Percentiles rank a stretch among this genome's conserved stretches.
phyloP scores from a whole-genome alignment of 345 rosid genomes.

The Raphanus sativus region DNA sequence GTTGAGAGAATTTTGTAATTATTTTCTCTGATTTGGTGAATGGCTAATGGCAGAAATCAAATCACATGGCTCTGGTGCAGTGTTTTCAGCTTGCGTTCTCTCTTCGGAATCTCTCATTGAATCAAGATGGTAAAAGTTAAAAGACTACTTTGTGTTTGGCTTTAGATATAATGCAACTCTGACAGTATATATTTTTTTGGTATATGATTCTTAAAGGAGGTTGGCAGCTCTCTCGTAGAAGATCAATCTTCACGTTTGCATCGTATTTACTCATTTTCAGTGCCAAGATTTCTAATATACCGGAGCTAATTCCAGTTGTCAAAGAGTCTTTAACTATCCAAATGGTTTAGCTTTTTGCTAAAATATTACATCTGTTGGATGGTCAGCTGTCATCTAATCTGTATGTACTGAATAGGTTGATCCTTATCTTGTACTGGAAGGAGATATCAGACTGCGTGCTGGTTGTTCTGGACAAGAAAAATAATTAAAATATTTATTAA shows the following conservation, averaged over 20 bases:
- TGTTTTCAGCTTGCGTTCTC: constrained; percentile 92
- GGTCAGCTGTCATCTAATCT: constrained; percentile 10
- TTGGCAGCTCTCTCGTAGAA: too few relatives aligned
- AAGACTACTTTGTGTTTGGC: neutral
- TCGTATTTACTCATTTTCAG: constrained; percentile 84
- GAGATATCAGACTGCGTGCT: constrained; percentile 60
- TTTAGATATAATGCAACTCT: neutral
- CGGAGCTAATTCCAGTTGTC: constrained; percentile 63
- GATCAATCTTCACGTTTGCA: constrained; percentile 85
- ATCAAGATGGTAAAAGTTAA: constrained; percentile 60
- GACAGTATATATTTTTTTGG: constrained; percentile 20
- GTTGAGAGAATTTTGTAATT: neutral
- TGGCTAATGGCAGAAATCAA: constrained; percentile 66
- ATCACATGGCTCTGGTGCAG: constrained; percentile 70
- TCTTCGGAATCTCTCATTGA: constrained; percentile 69
- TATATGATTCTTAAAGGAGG: constrained; percentile 57
- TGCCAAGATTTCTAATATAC: constrained; percentile 71
- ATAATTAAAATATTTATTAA: too few relatives aligned
- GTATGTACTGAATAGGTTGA: constrained; percentile 58
- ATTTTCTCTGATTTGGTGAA: constrained; percentile 16
- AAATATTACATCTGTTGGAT: constrained; percentile 4
- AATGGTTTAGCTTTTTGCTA: constrained; percentile 56
- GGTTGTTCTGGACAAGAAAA: constrained; percentile 41
- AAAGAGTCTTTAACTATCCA: constrained; percentile 63
- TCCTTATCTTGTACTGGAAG: constrained; percentile 70